Evolutionary conservation across 805 yeast species (phyloP).

Genomic region (Monosporozyma aquatica): DNA sequence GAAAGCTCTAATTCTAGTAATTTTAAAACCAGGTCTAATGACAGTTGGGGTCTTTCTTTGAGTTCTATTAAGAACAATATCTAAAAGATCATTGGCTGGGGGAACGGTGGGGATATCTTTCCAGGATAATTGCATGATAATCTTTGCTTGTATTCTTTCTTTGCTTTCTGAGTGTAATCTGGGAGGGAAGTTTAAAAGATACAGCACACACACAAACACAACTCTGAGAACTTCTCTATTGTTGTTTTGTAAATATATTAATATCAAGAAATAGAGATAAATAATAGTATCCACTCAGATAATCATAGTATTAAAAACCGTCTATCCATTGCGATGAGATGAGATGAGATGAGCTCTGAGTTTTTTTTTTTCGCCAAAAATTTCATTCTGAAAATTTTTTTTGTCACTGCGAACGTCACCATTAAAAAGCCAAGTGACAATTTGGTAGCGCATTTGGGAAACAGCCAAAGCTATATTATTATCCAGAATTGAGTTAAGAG

Average conservation of each 20-base stretch:
- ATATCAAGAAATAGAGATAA: no score
- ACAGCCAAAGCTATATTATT: no score
- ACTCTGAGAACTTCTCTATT: conserved; percentile 1
- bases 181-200: conserved; percentile 1
- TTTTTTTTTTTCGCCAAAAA: conserved; percentile 1
- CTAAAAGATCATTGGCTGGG: conserved; percentile 84
- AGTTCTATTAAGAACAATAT: conserved; percentile 91
- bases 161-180: not conserved
- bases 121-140: conserved; percentile 91
- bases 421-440: no score
- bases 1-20: conserved; percentile 91
- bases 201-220: conserved; percentile 1
- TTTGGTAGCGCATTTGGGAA: not conserved
- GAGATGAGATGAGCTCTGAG: conserved; percentile 7
- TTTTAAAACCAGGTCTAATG: conserved; percentile 90
- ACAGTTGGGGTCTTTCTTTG: conserved; percentile 99
- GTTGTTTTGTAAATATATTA: no score
- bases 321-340: conserved; percentile 12
- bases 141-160: no score
- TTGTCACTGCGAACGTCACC: conserved; percentile 3
- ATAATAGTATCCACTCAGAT: no score
- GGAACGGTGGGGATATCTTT: conserved; percentile 97
- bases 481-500: no score
- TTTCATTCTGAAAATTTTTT: conserved; percentile 4
- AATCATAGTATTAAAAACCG: no score